These are phyloP conservation scores for Acacia melanoxylon DNA, from an alignment of 306 rosid genomes.

Conservation along the genomic window DNA sequence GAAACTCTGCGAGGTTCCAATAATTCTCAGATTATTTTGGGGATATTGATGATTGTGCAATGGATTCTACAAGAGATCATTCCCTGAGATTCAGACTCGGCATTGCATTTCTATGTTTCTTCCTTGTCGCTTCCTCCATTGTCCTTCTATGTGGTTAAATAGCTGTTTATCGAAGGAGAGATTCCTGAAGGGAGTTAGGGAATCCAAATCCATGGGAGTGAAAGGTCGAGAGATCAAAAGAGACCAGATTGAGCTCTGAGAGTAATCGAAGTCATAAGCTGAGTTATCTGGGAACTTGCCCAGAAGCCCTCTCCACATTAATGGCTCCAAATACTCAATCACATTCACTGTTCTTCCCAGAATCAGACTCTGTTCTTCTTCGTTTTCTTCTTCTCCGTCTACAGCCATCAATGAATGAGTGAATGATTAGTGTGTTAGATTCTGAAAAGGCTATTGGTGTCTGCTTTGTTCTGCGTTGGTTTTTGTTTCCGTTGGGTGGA, in stretches of 20 bases:
- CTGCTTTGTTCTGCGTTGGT: neutral
- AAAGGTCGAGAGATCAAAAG: conserved; percentile 60
- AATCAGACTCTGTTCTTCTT: conserved; percentile 33
- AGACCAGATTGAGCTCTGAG: conserved; percentile 92
- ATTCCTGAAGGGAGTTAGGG: conserved; percentile 48
- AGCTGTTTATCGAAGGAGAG: conserved; percentile 25
- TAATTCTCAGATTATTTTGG: neutral
- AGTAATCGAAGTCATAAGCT: conserved; percentile 78
- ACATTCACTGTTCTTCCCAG: conserved; percentile 42
- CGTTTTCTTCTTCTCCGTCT: neutral
- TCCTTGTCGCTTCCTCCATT: conserved; percentile 22
- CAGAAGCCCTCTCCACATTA: conserved; percentile 71
- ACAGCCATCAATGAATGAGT: neutral
- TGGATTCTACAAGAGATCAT: conserved; percentile 34
- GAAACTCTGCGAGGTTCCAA: no score
- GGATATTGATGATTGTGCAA: conserved; percentile 14
- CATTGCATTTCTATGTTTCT: conserved; percentile 34
- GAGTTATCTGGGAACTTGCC: conserved; percentile 90
- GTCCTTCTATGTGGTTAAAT: conserved; percentile 45
- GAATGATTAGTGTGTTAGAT: neutral
- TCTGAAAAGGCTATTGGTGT: neutral
- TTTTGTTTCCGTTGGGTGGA: neutral
- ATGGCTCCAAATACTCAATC: conserved; percentile 73
- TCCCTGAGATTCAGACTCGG: conserved; percentile 11
- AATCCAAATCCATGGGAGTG: conserved; percentile 48